A percentile compares a stretch with the other conserved stretches of the same genome.
Conservation (phyloP, 331 rosid species). For the Stylosanthes scabra region DNA sequence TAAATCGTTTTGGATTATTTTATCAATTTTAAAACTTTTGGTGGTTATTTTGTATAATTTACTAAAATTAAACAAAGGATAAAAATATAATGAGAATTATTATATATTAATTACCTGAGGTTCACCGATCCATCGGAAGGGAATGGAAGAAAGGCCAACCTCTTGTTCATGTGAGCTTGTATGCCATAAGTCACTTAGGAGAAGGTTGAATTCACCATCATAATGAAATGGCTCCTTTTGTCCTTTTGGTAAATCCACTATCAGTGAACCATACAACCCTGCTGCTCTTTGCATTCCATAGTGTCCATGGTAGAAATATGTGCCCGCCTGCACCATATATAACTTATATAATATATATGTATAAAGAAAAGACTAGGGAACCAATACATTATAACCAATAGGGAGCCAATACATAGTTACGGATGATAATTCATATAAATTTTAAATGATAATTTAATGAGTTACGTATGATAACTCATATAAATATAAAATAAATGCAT, state of each 20-base stretch:
- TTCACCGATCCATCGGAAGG: conserved; percentile 81
- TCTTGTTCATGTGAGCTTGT: conserved; percentile 64
- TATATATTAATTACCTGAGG: conserved; percentile 66
- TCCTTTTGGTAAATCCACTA: conserved; percentile 67
- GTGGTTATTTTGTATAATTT: too few species aligned
- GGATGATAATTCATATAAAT: too few species aligned
- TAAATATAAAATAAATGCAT: too few species aligned
- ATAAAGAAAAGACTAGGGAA: too few species aligned
- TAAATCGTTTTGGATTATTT: too few species aligned
- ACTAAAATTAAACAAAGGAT: too few species aligned
- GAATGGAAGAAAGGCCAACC: conserved; percentile 71
- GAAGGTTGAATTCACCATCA: conserved; percentile 67
- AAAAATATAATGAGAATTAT: neutral
- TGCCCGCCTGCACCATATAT: conserved; percentile 75
- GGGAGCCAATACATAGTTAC: too few species aligned
- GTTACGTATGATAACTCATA: too few species aligned
- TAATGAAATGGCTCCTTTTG: conserved; percentile 75
- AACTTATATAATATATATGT: too few species aligned
- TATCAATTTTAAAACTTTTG: too few species aligned
- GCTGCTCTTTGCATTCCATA: conserved; percentile 93
- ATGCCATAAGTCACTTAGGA: conserved; percentile 88
- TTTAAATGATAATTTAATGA: too few species aligned
- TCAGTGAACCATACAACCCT: conserved; percentile 84
- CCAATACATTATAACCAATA: too few species aligned
- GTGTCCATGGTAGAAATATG: conserved; percentile 93